phyloP scores from a whole-genome alignment of 73 alveolate genomes.

The Paramecium biaurelia region DNA sequence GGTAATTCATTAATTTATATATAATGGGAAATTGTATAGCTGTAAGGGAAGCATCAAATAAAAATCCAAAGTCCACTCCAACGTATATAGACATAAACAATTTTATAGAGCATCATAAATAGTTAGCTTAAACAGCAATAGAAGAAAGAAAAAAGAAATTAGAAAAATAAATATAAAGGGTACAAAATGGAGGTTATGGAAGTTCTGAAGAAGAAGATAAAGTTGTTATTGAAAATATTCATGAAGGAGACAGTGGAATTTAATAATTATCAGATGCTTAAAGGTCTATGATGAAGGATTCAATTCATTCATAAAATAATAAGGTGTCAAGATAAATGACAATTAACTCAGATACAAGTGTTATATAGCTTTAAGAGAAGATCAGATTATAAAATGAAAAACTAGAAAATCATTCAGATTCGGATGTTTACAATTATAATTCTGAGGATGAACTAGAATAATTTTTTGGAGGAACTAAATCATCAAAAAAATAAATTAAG shows the following conservation, averaged over 20 bases:
- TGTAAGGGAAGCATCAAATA: neutral
- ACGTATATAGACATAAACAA: neutral
- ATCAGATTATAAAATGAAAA: neutral
- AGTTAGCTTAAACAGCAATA: neutral
- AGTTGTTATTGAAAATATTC: neutral
- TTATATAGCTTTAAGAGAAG: neutral
- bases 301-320: neutral
- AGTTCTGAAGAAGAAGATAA: slow-evolving; percentile 47
- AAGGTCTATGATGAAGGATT: neutral
- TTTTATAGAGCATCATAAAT: neutral
- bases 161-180: neutral
- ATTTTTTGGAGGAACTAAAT: slow-evolving; percentile 3
- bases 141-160: neutral
- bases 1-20: neutral
- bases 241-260: neutral
- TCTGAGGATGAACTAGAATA: slow-evolving; percentile 16
- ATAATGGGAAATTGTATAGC: slow-evolving; percentile 23
- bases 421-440: neutral
- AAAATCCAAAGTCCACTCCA: neutral
- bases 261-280: neutral
- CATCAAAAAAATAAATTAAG: neutral
- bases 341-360: neutral
- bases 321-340: neutral
- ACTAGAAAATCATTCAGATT: neutral
- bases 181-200: neutral